Percentiles rank a stretch among this genome's conserved stretches.
phyloP scores from a whole-genome alignment of 352 stramenopile species.

The Phytopythium chamaehyphon region DNA sequence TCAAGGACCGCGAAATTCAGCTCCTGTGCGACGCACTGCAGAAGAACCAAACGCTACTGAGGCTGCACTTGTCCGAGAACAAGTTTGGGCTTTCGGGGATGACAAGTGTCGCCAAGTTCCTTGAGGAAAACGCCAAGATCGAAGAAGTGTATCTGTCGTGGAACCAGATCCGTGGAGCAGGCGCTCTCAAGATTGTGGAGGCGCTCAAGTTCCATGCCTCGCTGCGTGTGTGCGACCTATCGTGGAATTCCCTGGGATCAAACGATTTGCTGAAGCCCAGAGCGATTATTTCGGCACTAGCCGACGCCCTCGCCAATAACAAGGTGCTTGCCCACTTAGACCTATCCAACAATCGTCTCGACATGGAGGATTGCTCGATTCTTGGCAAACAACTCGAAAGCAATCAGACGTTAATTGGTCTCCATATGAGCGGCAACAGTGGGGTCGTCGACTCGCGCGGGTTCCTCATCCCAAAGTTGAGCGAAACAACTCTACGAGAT shows the following conservation, averaged over 20 bases:
- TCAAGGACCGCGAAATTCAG: constrained; percentile 57
- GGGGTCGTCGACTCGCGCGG: constrained; percentile 57
- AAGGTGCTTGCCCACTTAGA: constrained; percentile 70
- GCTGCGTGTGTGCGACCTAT: constrained; percentile 65
- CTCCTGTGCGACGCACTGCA: constrained; percentile 72
- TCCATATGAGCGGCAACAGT: constrained; percentile 79
- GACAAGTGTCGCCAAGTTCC: constrained; percentile 60
- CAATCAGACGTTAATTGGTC: constrained; percentile 70
- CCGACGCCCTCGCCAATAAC: constrained; percentile 68
- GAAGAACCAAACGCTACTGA: constrained; percentile 59
- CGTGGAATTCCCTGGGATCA: constrained; percentile 71
- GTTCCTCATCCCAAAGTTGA: constrained; percentile 55
- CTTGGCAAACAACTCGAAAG: constrained; percentile 55
- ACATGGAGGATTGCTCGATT: constrained; percentile 53
- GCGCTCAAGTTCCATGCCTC: constrained; percentile 71
- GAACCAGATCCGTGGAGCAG: constrained; percentile 68
- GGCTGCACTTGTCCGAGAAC: constrained; percentile 74
- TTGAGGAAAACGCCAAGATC: constrained; percentile 71
- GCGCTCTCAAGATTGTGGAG: constrained; percentile 69
- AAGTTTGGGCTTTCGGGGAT: constrained; percentile 53
- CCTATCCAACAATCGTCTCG: constrained; percentile 66
- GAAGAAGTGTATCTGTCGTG: constrained; percentile 76
- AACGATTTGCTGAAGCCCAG: constrained; percentile 36
- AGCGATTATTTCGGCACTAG: constrained; percentile 48
- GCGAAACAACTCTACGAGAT: constrained; percentile 33